Evolutionary conservation across 176 grass and related monocot species (phyloP), one percentile per base, ranked within the genome.

Genomic region (Carex parvula): DNA sequence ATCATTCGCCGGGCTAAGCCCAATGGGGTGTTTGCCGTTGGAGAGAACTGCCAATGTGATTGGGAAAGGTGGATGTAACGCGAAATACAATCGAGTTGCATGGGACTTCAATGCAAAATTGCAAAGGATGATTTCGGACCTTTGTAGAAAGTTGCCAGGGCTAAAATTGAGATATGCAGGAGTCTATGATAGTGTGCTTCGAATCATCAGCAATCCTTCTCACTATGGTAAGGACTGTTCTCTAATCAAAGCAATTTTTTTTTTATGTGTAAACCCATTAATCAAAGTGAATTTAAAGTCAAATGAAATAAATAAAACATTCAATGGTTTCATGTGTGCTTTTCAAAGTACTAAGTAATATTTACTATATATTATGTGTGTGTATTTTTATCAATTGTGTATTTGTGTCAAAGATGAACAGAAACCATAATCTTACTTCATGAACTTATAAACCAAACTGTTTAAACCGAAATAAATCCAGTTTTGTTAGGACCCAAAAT

Each of bases 21-120:
- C 95, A 24, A 91, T 98, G 18, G 95, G 95, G 0, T 98, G 95
- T 84, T 70, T 98, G 68, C 95, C 95, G 12, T 48, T 93, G 66
- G 91, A 94, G 84, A 79, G 95, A 70, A 89, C 91, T 4, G 64
- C 90, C 9, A 91, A 91, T 70, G 0, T 60, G 0, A 42, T 91
- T 32, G 58, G 79, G 12, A 85, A 84, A 16, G 90, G 87, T 7
- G 92, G 64, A 4, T 98, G 95, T 84, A 30, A 89, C 56, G 92
- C 93, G 84, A 87, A 90, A 84, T 91, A 90, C 82, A 98, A 93
- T 81, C 33, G 72, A 83, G 91, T 91, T 76, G 92, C 92, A 0
- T 15, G 84, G 54, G 89, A 91, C 5, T 98, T 94, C 88, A 98
- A 98, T 29, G 82, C 15, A 20, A 98, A 93, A 89, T 22, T 98